phyloP scores from a whole-genome alignment of 2,329 filamentous ascomycete species.

The Fusarium goolgardi region DNA sequence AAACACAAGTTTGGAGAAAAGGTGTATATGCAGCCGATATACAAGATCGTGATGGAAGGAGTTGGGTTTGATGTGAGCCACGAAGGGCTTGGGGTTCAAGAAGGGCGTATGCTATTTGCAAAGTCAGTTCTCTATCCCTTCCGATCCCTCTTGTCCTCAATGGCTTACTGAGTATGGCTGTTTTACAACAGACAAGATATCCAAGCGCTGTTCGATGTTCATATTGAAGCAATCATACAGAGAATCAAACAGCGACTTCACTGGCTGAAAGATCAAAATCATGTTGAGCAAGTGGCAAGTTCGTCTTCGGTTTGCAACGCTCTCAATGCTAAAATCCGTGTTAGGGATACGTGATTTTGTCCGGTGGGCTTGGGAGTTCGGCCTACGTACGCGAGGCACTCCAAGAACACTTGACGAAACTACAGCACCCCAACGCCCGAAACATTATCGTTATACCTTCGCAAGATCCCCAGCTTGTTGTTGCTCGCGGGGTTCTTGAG shows the following conservation, averaged over 20 bases:
- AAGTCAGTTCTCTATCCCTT: constrained; percentile 47
- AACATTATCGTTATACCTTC: constrained; percentile 31
- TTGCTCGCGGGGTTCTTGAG: constrained; percentile 32
- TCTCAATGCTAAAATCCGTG: not conserved
- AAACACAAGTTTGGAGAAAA: constrained; percentile 59
- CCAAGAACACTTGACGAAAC: constrained; percentile 51
- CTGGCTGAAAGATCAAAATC: constrained; percentile 51
- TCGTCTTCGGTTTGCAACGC: not conserved
- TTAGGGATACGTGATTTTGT: constrained; percentile 58
- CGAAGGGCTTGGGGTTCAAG: constrained; percentile 52
- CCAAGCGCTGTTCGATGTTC: constrained; percentile 56
- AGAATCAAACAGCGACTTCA: constrained; percentile 56
- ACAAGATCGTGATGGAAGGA: constrained; percentile 58
- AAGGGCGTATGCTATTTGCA: constrained; percentile 55
- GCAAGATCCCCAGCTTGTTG: constrained; percentile 32
- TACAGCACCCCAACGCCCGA: constrained; percentile 49
- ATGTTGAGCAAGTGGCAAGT: constrained; percentile 53
- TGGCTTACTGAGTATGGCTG: not conserved
- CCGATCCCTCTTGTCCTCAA: not conserved
- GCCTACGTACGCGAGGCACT: constrained; percentile 59
- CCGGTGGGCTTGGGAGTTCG: constrained; percentile 60
- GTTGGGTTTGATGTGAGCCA: constrained; percentile 56
- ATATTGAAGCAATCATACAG: constrained; percentile 49
- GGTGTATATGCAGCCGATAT: constrained; percentile 55
- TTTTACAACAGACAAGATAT: constrained; percentile 54